Evolutionary conservation across 257 asterid genomes (phyloP), one percentile per base, ranked within the genome.

Genomic region (Plantago ovata): DNA sequence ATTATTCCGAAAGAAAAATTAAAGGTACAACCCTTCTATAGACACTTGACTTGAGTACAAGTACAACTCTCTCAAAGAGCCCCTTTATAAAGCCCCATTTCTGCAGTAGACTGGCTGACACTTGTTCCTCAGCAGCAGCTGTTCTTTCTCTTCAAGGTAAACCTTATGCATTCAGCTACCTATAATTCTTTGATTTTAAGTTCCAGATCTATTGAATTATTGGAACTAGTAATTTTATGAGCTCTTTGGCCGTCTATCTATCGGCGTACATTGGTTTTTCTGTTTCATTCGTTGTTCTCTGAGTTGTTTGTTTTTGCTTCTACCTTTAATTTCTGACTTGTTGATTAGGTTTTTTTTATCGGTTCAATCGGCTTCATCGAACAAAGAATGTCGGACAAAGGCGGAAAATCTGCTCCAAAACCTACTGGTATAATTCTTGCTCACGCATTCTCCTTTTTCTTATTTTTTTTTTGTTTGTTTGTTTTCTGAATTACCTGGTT

Each of bases 401-500:
- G 82, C 43, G 82, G 82, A 42, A 75, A 72, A 61, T 55, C 77
- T 60, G 58, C 79, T 16, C 62, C 67, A 0, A 79, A 72, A 60
- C 69, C 79, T 52, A 57, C 77, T 11, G 75, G 79, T 75, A 69
- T 4, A 21, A 5, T 57, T 67, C 16, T 52, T 8, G 56, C 44
- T 53, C 10, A 13, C 16, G 73, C 28, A 38, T 49, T 49, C 24
- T 4, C 50, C 12, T 42, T 15, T 41, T 10, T 42, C n/a, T 1
- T 18, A 13, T 42, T 44, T 44, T 12, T 10, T 15, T 15, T 46
- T 48, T 20, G 28, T 18, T 18, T 7, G 21, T 19, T 49, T 49
- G 0, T 49, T 49, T 49, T 49, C 24, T 49, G 13, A 10, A 19
- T 20, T 49, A 24, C 32, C 36, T 19, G 18, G 5, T 48, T 48